Evolutionary conservation across 2,329 filamentous ascomycete genomes (phyloP).

Genomic region (Calonectria ilicicola): DNA sequence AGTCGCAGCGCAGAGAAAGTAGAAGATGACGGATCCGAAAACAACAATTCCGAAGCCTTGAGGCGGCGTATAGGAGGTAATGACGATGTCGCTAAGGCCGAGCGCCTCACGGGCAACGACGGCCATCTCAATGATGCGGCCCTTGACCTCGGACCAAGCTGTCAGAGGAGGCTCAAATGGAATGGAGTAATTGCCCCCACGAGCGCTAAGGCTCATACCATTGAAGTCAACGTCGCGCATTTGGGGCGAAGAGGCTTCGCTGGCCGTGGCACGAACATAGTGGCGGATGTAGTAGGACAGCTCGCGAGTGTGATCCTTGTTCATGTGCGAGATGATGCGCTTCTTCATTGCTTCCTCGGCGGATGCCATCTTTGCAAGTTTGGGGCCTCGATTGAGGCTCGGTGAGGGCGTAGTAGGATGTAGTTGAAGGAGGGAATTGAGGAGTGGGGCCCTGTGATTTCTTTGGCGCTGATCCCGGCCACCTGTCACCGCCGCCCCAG

Average conservation of each 20-base stretch:
- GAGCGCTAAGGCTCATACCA: conserved; percentile 70
- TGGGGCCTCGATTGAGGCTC: neutral
- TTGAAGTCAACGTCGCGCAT: conserved; percentile 75
- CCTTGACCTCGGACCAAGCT: conserved; percentile 75
- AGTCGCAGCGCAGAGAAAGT: conserved; percentile 63
- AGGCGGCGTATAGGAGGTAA: conserved; percentile 57
- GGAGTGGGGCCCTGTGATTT: conserved; percentile 33
- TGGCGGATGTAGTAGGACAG: conserved; percentile 83
- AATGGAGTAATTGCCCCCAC: conserved; percentile 63
- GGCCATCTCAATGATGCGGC: conserved; percentile 79
- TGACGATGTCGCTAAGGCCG: conserved; percentile 62
- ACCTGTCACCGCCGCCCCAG: neutral
- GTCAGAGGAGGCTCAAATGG: conserved; percentile 77
- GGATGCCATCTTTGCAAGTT: conserved; percentile 35
- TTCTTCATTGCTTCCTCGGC: conserved; percentile 46
- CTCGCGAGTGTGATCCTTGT: conserved; percentile 81
- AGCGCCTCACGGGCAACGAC: conserved; percentile 68
- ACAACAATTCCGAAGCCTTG: conserved; percentile 61
- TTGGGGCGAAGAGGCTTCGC: conserved; percentile 66
- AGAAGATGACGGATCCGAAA: conserved; percentile 66
- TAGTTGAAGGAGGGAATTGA: neutral
- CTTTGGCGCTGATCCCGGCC: conserved; percentile 24
- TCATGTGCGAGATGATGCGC: conserved; percentile 82
- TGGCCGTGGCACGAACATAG: conserved; percentile 69
- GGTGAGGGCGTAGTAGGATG: neutral